Evolutionary conservation across 1,139 yeast genomes (phyloP), one percentile per base, ranked within the genome.

Genomic region (Saccharomycopsis hybrid): DNA sequence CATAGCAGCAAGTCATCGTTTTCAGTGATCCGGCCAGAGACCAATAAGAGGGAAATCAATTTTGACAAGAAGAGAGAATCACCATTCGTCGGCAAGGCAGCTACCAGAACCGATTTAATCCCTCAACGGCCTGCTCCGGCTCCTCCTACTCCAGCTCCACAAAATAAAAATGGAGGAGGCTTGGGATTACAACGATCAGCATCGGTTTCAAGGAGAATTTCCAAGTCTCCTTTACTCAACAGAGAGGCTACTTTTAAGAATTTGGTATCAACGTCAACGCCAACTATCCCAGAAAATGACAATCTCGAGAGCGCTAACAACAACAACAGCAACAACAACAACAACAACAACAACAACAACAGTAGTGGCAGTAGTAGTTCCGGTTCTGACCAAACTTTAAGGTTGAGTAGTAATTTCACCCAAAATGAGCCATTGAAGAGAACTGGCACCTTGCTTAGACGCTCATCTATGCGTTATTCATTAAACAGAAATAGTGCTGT

Each of bases 51-150:
- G 31, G 94, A 85, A 60, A 85, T 87, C 52, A 89, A 88, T 65
- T 86, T 87, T 62, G 94, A 87, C 60, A 82, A 86, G 59, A 71
- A 90, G 50, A 69, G 95, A 43, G 80, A 81, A 47, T 82, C 95
- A 0, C 95, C 95, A 0, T 84, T 77, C 59, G 80, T 43, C 11
- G 18, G 18, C 18, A 18, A 18, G 18, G 47, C 33, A 31, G 45
- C 41, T 18, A 62, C 58, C 25, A 53, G 49, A 59, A 56, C 68
- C 4, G 65, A 61, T 39, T 62, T 85, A 28, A 77, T 82, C 9
- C 90, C 94, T 0, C 74, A 73, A 53, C 68, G 94, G 58, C 79
- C 74, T 3, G 90, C 94, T 2, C 92, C 90, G 1, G 85, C 86
- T 2, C 85, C 86, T 1, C 62, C 59, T 31, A 53, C 51, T 27